Percentiles rank a stretch among this genome's conserved stretches.
Evolutionary conservation across 768 basidiomycete species (phyloP).

Genomic region (Asterophora lycoperdoides): DNA sequence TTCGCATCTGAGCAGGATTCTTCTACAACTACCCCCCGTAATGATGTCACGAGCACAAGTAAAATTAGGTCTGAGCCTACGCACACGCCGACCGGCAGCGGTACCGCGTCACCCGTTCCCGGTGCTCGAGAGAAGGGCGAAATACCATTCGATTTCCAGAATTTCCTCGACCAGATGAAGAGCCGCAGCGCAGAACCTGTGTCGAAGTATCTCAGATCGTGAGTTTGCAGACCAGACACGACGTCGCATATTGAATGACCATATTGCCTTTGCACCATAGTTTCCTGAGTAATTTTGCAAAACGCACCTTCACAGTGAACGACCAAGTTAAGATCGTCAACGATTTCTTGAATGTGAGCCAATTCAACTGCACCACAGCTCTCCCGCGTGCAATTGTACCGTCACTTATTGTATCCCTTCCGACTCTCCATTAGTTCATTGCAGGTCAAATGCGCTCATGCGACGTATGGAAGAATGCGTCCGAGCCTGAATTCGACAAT

Average conservation of each 20-base stretch:
- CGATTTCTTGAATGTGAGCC: conserved; percentile 80
- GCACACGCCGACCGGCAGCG: conserved; percentile 25
- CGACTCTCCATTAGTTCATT: conserved; percentile 64
- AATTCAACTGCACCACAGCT: neutral
- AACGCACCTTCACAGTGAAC: conserved; percentile 83
- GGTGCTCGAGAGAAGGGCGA: conserved; percentile 26
- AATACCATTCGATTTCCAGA: conserved; percentile 85
- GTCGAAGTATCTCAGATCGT: conserved; percentile 94
- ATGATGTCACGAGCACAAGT: conserved; percentile 11
- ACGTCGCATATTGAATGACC: neutral
- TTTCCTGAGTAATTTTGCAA: conserved; percentile 90
- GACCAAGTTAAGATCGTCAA: conserved; percentile 96
- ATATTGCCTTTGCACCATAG: conserved; percentile 34
- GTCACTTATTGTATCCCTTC: conserved; percentile 8
- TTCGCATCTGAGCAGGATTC: conserved; percentile 47
- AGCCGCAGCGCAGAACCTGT: conserved; percentile 83
- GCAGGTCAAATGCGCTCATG: conserved; percentile 78
- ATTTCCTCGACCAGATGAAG: conserved; percentile 94
- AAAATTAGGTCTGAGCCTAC: conserved; percentile 19
- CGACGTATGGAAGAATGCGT: conserved; percentile 77
- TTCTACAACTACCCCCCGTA: conserved; percentile 9
- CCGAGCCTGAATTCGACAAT: conserved; percentile 88
- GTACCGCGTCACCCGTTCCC: conserved; percentile 26
- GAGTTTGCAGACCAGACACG: conserved; percentile 28
- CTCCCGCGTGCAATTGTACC: neutral